Evolutionary conservation across 2,329 filamentous ascomycete genomes (phyloP), one percentile per base, ranked within the genome.

Genomic region (Rasamsonia emersonii): DNA sequence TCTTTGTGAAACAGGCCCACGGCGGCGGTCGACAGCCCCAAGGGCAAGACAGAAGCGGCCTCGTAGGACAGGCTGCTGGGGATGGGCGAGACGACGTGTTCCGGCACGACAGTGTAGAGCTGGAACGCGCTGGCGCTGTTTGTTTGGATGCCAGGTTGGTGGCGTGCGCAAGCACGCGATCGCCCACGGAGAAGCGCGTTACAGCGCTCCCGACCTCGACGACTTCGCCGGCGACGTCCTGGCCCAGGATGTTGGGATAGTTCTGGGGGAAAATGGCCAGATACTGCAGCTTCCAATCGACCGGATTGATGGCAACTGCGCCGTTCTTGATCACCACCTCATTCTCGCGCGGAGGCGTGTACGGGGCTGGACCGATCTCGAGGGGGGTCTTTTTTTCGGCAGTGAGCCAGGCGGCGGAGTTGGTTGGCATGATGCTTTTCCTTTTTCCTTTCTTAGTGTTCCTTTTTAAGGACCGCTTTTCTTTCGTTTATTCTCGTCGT

Each of bases 261-360:
- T 33, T 30, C 16, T 35, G 15, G 5, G 58, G 56, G 17, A 40
- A 49, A 27, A 29, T 25, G 48, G 32, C 27, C 4, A 28, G 17
- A 2, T 36, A 30, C 18, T 58, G 51, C 8, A 59, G 48, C 6
- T 45, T 45, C 24, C 43, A 51, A 36, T 67, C 61, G 6, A 50
- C 27, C 7, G 47, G 44, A 20, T 49, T 49, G 31, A 50, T 39
- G 2, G 46, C 43, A 9, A 47, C 25, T 7, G 47, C 47, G 11
- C 36, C 24, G 35, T 44, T 47, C 19, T 38, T 41, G 28, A 50
- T 33, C 3, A 48, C 23, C 8, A 49, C 32, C 18, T 50, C 38
- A 9, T 33, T 40, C 9, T 19, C 21, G 9, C 30, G 30, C 5
- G 43, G 43, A n/a, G 32, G 29, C 6, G 44, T 35, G n/a, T 38